Base-by-base conservation (phyloP, 345 rosid genomes). In the Camelina sativa region DNA sequence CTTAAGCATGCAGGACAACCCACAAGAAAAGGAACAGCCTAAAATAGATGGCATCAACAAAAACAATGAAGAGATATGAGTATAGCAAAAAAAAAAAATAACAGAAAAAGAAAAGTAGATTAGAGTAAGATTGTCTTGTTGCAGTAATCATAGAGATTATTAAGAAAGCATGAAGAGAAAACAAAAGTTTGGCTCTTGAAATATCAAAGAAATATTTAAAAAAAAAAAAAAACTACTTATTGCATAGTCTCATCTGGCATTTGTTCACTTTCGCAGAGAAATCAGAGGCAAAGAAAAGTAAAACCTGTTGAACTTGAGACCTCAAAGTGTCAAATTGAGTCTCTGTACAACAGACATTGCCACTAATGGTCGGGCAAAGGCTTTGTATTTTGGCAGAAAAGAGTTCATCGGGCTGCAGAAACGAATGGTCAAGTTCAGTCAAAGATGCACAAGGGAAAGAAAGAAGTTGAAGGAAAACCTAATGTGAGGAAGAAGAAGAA, bases 1-100 rank as follows among this genome's bases (percentile, higher is more conserved):
- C 97, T 90, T 82, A 94, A 82, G 88, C 98, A 94, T 48, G 98
- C 97, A 35, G 98, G 98, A 86, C 98, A 94, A 69, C 98, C 98
- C 47, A 91, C 97, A 46, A 94, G 93, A 76, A 94, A 87, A 56
- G 98, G 97, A 67, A 94, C 85, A 68, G 93, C 98, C 98, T 94
- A 81, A 68, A 80, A 80, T 38, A 57, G 35, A 60, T 17, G 0
- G 48, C 63, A 69, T 69, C 20, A 54, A 62, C 1, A 35, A 1
- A 35, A 25, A 1, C 17, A 40, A 63, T 46, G 57, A 65, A 34
- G 65, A 73, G 62, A 61, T 23, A 23, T 69, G 13, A 62, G 35
- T n/a, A 23, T 6, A 69, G 50, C 48, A 69, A 54, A 64, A 57
- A 69, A 54, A 64, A 57, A 32, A 57, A 53, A 46, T 11, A 60